Percentiles rank a stretch among this genome's conserved stretches.
Evolutionary conservation across 78 protist species (phyloP).

Genomic region (Chrysochromulina parva): DNA sequence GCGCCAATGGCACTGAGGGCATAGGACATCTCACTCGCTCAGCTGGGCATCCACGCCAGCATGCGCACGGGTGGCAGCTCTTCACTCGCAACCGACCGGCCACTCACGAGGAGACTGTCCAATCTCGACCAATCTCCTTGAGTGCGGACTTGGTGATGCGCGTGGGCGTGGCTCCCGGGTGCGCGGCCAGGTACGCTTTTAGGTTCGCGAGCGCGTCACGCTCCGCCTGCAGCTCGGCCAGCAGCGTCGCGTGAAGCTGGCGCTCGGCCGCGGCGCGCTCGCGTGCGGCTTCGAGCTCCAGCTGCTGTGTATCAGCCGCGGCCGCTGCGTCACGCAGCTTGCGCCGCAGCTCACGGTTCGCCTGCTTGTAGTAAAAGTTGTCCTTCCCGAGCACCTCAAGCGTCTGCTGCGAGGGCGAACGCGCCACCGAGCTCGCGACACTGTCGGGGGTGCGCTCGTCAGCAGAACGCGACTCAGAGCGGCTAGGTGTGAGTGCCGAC

Average conservation of each 20-base stretch:
- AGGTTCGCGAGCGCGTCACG: not conserved
- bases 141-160: not conserved
- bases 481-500: no score
- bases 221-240: not conserved
- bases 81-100: no score
- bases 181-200: not conserved
- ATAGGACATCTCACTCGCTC: no score
- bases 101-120: no score
- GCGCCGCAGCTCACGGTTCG: not conserved
- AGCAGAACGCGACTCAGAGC: no score
- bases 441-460: no score
- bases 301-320: not conserved
- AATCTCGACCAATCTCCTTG: not conserved
- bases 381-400: not conserved
- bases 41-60: no score
- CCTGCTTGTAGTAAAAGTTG: not conserved
- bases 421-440: no score
- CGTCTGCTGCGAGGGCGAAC: not conserved
- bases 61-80: no score
- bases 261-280: not conserved
- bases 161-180: not conserved
- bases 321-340: not conserved
- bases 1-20: no score
- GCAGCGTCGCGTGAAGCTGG: not conserved
- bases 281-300: not conserved